Conservation (phyloP, 1,284 basidiomycete species). For the Vanrija pseudolonga region DNA sequence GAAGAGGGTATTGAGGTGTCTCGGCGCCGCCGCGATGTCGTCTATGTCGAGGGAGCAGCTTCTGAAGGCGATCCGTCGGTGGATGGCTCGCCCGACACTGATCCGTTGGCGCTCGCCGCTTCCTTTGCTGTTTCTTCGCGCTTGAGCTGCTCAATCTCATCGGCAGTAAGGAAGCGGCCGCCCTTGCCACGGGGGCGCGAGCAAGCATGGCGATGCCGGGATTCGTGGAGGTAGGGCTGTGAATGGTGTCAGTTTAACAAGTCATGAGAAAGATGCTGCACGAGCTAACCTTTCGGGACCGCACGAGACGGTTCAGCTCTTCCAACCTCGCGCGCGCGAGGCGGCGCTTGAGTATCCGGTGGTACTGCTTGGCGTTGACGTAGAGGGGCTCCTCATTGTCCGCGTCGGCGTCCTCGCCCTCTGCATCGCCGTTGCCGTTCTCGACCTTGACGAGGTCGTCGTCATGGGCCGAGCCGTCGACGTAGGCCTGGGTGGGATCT, state of each 20-base stretch:
- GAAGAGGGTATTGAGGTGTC: not conserved
- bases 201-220: conserved; percentile 96
- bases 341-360: conserved; percentile 88
- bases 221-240: conserved; percentile 95
- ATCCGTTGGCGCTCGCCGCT: conserved; percentile 1
- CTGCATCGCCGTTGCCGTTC: conserved; percentile 13
- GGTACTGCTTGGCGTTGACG: conserved; percentile 97
- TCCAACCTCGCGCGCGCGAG: conserved; percentile 82
- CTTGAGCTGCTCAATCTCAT: conserved; percentile 64
- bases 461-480: conserved; percentile 6
- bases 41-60: too few species aligned
- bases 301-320: conserved; percentile 83
- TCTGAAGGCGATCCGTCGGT: too few species aligned
- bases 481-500: conserved; percentile 4
- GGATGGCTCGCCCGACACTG: too few species aligned
- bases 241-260: too few species aligned
- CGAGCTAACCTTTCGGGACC: conserved; percentile 74
- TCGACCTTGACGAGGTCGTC: conserved; percentile 23
- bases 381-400: conserved; percentile 91
- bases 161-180: conserved; percentile 91
- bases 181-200: conserved; percentile 92
- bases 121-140: conserved; percentile 39
- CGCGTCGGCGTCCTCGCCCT: conserved; percentile 23
- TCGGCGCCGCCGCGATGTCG: too few species aligned
- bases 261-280: not conserved